A percentile compares a stretch with the other conserved stretches of the same genome.
Evolutionary conservation across 75 land plant species (phyloP).

Genomic region (Azolla pinnata): DNA sequence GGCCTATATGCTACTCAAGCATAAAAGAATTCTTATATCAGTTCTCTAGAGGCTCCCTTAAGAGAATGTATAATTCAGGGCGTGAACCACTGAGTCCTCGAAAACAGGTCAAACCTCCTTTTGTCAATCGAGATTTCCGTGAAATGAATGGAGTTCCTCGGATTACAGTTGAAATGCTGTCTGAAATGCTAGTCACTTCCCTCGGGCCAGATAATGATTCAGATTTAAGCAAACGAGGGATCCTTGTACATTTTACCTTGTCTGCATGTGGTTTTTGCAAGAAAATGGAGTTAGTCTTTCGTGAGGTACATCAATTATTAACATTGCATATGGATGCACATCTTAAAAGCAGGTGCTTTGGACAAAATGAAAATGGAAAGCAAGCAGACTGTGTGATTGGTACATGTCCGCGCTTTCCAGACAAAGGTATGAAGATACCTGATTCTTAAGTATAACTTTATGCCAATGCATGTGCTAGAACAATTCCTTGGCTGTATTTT

Average conservation of each 20-base stretch:
- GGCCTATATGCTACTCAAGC: constrained; percentile 26
- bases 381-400: not conserved
- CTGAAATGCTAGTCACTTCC: not conserved
- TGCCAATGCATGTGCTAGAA: not conserved
- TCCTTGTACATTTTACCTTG: constrained; percentile 55
- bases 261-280: constrained; percentile 80
- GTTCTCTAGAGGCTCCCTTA: constrained; percentile 37
- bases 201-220: not conserved
- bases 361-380: not conserved
- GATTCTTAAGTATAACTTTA: not conserved
- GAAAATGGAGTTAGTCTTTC: constrained; percentile 58
- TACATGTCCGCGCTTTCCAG: no score
- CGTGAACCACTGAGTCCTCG: constrained; percentile 19
- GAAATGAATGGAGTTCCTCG: constrained; percentile 50
- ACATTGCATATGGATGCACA: not conserved
- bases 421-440: not conserved
- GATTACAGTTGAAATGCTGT: constrained; percentile 21
- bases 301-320: constrained; percentile 40
- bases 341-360: not conserved
- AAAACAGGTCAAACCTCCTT: constrained; percentile 40
- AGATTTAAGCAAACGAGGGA: constrained; percentile 38
- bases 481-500: not conserved
- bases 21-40: constrained; percentile 33
- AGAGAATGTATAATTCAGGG: constrained; percentile 41
- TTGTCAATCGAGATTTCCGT: constrained; percentile 67